A percentile compares a stretch with the other conserved stretches of the same genome.
Conservation (phyloP, 2,329 filamentous ascomycete species). For the Microdochium nivale region DNA sequence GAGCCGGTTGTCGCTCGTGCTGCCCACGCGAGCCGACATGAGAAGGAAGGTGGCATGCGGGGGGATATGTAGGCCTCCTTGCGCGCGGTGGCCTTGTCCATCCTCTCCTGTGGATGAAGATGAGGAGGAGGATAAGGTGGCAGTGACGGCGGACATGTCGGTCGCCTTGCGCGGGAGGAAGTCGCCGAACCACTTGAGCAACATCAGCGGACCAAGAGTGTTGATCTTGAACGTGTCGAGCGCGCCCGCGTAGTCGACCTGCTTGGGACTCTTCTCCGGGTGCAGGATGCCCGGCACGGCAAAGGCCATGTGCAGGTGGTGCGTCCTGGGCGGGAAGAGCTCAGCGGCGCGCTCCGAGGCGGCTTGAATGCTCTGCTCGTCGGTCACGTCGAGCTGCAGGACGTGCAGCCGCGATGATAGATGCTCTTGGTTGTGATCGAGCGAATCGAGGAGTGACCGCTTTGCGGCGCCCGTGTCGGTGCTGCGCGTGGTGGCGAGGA, state of each 20-base stretch:
- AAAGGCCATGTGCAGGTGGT: conserved; percentile 62
- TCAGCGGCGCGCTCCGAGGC: conserved; percentile 41
- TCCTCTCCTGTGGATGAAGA: too few relatives aligned
- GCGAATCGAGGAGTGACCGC: conserved; percentile 15
- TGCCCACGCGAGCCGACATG: conserved; percentile 73
- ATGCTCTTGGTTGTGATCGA: conserved; percentile 3
- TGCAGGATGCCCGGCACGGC: conserved; percentile 63
- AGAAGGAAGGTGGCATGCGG: conserved; percentile 56
- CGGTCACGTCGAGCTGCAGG: conserved; percentile 35
- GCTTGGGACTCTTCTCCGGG: conserved; percentile 61
- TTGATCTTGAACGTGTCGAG: conserved; percentile 68
- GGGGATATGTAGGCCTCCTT: conserved; percentile 13
- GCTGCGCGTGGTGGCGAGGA: conserved; percentile 34
- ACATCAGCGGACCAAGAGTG: conserved; percentile 62
- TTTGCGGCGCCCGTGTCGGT: conserved; percentile 25
- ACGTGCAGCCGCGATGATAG: conserved; percentile 28
- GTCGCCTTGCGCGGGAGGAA: conserved; percentile 57
- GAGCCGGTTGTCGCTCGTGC: conserved; percentile 59
- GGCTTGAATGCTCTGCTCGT: conserved; percentile 53
- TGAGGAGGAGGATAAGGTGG: conserved; percentile 26
- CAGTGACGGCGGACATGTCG: conserved; percentile 16
- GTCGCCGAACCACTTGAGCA: conserved; percentile 65
- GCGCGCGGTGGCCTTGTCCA: too few relatives aligned
- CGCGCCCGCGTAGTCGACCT: conserved; percentile 53
- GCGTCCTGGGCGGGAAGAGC: conserved; percentile 38